Evolutionary conservation across 306 rosid species (phyloP).

Genomic region (Morella rubra): DNA sequence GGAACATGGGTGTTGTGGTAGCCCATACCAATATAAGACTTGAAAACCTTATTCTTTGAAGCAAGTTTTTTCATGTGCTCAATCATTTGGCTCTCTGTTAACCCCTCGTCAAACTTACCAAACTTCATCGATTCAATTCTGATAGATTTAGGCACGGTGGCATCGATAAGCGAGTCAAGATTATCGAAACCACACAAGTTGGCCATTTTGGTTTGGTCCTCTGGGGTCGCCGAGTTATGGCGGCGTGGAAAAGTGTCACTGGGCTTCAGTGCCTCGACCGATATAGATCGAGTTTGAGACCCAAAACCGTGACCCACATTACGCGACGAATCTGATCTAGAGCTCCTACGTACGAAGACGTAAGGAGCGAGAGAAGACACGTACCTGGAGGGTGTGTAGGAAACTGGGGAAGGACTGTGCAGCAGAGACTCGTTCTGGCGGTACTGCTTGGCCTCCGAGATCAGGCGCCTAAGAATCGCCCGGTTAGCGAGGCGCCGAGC

Average conservation of each 20-base stretch:
- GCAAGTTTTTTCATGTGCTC: conserved; percentile 84
- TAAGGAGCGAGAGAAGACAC: conserved; percentile 68
- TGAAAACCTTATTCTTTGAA: conserved; percentile 73
- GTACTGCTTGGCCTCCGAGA: conserved; percentile 68
- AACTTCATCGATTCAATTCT: conserved; percentile 67
- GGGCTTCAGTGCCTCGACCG: conserved; percentile 75
- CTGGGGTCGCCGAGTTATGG: conserved; percentile 93
- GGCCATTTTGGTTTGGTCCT: conserved; percentile 83
- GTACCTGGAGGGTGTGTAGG: conserved; percentile 62
- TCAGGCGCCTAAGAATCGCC: conserved; percentile 77
- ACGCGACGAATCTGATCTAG: conserved; percentile 42
- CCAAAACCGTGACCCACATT: conserved; percentile 34
- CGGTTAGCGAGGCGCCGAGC: conserved; percentile 88
- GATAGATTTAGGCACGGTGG: conserved; percentile 92
- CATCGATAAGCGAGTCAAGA: conserved; percentile 75
- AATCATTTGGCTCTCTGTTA: conserved; percentile 87
- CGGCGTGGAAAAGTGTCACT: conserved; percentile 94
- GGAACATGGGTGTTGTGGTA: conserved; percentile 91
- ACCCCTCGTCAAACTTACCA: conserved; percentile 74
- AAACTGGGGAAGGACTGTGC: conserved; percentile 49
- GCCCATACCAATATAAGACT: conserved; percentile 90
- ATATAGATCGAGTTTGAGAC: conserved; percentile 67
- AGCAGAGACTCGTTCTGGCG: conserved; percentile 56
- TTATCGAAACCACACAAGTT: conserved; percentile 50
- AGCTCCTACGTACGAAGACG: conserved; percentile 35